A percentile compares a stretch with the other conserved stretches of the same genome.
Evolutionary conservation across 2,329 filamentous ascomycete genomes (phyloP).

Genomic region (Diaporthe citrichinensis): DNA sequence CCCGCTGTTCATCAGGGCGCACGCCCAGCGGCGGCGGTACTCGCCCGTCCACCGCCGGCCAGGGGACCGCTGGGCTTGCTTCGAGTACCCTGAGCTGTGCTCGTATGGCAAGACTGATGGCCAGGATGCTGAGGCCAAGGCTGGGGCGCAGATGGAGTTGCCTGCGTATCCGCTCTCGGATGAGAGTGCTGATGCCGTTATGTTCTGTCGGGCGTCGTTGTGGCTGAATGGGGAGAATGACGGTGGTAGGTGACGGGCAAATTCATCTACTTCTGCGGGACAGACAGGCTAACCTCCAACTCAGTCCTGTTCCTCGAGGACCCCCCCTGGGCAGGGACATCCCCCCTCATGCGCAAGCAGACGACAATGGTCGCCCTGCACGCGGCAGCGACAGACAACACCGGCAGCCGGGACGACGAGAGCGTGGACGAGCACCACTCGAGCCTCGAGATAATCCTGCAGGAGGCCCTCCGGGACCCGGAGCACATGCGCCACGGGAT

Average conservation of each 20-base stretch:
- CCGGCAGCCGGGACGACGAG: conserved; percentile 17
- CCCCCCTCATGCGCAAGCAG: conserved; percentile 6
- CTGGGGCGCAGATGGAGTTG: conserved; percentile 15
- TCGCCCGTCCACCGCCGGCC: conserved; percentile 42
- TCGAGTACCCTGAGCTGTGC: conserved; percentile 51
- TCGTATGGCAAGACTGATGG: conserved; percentile 43
- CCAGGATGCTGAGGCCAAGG: conserved; percentile 33
- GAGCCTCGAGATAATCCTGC: conserved; percentile 49
- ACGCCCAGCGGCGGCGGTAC: conserved; percentile 47
- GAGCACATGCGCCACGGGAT: conserved; percentile 40
- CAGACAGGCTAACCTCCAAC: conserved; percentile 43
- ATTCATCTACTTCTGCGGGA: no score
- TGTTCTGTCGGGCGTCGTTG: conserved; percentile 54
- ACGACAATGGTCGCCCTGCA: conserved; percentile 23
- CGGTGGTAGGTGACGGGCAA: conserved; percentile 45
- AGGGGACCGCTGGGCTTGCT: conserved; percentile 41
- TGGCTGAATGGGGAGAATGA: conserved; percentile 49
- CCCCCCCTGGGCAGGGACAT: conserved; percentile 6
- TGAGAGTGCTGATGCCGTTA: conserved; percentile 44
- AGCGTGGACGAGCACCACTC: conserved; percentile 43
- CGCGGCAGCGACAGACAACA: neutral
- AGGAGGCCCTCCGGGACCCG: conserved; percentile 43
- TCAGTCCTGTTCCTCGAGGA: conserved; percentile 36
- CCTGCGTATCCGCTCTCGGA: conserved; percentile 42
- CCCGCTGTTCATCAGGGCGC: conserved; percentile 50